Percentiles rank a stretch among this genome's conserved stretches.
These are phyloP conservation scores for Aristolochia fimbriata DNA, from an alignment of 164 flowering plant species.

Conservation along the genomic window DNA sequence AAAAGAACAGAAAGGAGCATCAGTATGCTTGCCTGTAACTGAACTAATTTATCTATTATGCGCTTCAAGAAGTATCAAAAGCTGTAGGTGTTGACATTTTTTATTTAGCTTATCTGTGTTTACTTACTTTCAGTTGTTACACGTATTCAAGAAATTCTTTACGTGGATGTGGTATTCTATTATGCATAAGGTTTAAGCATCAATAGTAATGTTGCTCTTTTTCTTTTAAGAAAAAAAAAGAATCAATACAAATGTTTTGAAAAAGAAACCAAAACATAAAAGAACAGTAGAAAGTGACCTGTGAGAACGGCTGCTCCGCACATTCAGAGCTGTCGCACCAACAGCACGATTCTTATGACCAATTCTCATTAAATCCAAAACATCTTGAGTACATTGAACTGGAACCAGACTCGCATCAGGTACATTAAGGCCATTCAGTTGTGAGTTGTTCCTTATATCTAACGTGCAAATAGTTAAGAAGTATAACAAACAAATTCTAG, in stretches of 20 bases:
- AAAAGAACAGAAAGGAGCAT: constrained; percentile 3
- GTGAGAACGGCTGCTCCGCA: constrained; percentile 90
- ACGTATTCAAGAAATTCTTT: background rate
- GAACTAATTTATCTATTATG: no score
- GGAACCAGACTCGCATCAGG: constrained; percentile 80
- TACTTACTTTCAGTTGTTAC: background rate
- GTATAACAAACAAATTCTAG: background rate
- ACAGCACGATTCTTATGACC: constrained; percentile 87
- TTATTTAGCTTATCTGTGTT: background rate
- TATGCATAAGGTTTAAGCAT: background rate
- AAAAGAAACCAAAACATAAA: background rate
- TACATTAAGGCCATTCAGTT: constrained; percentile 71
- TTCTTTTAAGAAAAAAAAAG: background rate
- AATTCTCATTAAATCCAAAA: constrained; percentile 67
- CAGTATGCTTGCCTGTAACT: background rate
- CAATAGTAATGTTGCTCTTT: background rate
- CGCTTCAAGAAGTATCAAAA: background rate
- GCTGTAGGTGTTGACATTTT: background rate
- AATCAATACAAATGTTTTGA: background rate
- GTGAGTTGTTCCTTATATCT: constrained; percentile 77
- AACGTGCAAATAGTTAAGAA: constrained; percentile 51
- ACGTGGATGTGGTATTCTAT: background rate
- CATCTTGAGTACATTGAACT: constrained; percentile 60
- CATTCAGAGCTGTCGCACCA: constrained; percentile 89
- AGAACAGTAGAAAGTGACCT: constrained; percentile 27